A percentile compares a stretch with the other conserved stretches of the same genome.
Evolutionary conservation across 192 early-diverging fungal species (phyloP).

Genomic region (Coemansia sp.): DNA sequence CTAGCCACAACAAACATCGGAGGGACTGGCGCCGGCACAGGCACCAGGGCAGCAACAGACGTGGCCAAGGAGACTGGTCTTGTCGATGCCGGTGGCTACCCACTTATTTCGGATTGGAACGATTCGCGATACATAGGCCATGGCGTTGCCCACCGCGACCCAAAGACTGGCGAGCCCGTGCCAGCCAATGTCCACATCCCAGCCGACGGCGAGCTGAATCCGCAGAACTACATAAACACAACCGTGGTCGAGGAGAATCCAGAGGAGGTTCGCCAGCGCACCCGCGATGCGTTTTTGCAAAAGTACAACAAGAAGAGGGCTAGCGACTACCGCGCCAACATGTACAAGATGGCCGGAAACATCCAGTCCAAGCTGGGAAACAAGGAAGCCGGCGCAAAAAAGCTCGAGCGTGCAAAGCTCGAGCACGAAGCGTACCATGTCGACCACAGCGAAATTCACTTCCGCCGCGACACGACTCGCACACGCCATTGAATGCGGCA

Average conservation of each 20-base stretch:
- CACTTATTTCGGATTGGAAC: slow-evolving; percentile 38
- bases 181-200: slow-evolving; percentile 37
- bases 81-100: slow-evolving; percentile 45
- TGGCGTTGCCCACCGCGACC: slow-evolving; percentile 50
- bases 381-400: slow-evolving; percentile 16
- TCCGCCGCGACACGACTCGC: slow-evolving; percentile 21
- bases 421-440: slow-evolving; percentile 46
- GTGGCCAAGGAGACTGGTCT: slow-evolving; percentile 43
- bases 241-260: slow-evolving; percentile 32
- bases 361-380: slow-evolving; percentile 35
- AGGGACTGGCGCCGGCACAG: slow-evolving; percentile 51
- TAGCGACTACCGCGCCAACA: slow-evolving; percentile 44
- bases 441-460: slow-evolving; percentile 51
- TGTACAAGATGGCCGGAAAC: slow-evolving; percentile 24
- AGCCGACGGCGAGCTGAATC: slow-evolving; percentile 49
- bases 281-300: slow-evolving; percentile 31
- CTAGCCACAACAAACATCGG: slow-evolving; percentile 18
- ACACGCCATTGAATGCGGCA: neutral
- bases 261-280: slow-evolving; percentile 27
- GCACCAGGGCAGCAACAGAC: slow-evolving; percentile 40
- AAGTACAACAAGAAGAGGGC: slow-evolving; percentile 39
- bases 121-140: slow-evolving; percentile 51
- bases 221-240: slow-evolving; percentile 44
- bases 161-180: slow-evolving; percentile 47
- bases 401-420: slow-evolving; percentile 37